Evolutionary conservation across 768 basidiomycete species (phyloP).

Genomic region (Pisolithus sp.): DNA sequence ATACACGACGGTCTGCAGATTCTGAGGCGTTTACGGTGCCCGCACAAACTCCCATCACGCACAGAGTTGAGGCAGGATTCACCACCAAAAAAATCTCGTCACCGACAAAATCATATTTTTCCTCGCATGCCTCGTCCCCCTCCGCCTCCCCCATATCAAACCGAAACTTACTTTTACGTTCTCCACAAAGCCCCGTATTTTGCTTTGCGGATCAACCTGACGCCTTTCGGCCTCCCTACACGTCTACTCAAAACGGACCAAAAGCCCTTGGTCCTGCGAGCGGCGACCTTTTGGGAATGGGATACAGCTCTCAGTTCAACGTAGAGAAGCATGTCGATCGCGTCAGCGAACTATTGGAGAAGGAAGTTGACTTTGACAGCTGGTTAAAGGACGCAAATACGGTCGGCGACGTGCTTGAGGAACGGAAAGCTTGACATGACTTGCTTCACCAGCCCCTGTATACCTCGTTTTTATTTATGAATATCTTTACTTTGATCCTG

Average conservation of each 20-base stretch:
- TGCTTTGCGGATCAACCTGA: conserved; percentile 31
- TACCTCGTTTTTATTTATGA: conserved; percentile 9
- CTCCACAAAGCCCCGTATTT: conserved; percentile 29
- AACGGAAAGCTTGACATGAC: conserved; percentile 5
- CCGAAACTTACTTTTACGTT: conserved; percentile 24
- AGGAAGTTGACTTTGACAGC: conserved; percentile 51
- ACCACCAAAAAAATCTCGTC: conserved; percentile 17
- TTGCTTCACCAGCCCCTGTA: no score
- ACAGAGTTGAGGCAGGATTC: background rate
- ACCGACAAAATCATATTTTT: conserved; percentile 30
- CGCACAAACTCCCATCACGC: conserved; percentile 1
- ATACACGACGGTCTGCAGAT: background rate
- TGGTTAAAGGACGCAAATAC: conserved; percentile 42
- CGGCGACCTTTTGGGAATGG: conserved; percentile 31
- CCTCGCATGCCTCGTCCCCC: conserved; percentile 32
- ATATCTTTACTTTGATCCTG: conserved; percentile 1
- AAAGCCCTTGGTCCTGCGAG: conserved; percentile 12
- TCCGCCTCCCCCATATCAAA: conserved; percentile 18
- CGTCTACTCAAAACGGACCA: conserved; percentile 31
- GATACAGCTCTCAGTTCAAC: conserved; percentile 55
- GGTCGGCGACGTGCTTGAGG: conserved; percentile 21
- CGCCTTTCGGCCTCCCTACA: conserved; percentile 31
- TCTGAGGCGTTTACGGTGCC: conserved; percentile 1
- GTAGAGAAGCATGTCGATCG: conserved; percentile 47
- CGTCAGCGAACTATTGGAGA: conserved; percentile 49